Evolutionary conservation across 2,329 filamentous ascomycete genomes (phyloP).

Genomic region (Sclerotinia subarctica): DNA sequence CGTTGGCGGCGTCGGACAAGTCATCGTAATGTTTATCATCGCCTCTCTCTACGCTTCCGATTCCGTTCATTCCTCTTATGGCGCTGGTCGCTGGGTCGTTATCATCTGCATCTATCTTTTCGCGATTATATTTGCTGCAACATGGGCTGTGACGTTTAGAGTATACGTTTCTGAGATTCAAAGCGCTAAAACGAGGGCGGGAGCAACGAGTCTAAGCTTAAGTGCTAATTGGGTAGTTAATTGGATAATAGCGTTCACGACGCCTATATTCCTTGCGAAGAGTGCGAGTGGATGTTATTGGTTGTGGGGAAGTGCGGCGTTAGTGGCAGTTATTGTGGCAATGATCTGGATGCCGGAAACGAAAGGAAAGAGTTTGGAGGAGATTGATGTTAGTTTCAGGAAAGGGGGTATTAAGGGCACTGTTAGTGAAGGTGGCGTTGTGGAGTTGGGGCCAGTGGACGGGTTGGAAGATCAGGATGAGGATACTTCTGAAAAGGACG

Average conservation of each 20-base stretch:
- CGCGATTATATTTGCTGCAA: constrained; percentile 45
- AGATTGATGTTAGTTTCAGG: constrained; percentile 30
- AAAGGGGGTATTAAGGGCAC: constrained; percentile 5
- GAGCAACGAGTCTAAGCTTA: constrained; percentile 51
- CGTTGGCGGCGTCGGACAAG: constrained; percentile 50
- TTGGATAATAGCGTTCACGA: constrained; percentile 39
- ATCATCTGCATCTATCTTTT: constrained; percentile 51
- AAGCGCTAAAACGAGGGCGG: constrained; percentile 51
- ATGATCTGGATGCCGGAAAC: constrained; percentile 37
- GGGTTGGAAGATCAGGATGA: not conserved
- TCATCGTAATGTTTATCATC: constrained; percentile 52
- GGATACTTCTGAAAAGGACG: not conserved
- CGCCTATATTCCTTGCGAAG: constrained; percentile 35
- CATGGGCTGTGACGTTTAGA: constrained; percentile 55
- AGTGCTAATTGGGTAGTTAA: constrained; percentile 44
- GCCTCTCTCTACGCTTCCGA: constrained; percentile 51
- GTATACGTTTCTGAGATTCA: constrained; percentile 60
- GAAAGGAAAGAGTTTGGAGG: constrained; percentile 29
- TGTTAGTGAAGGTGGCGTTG: not conserved
- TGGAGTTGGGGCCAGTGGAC: not conserved
- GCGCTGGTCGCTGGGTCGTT: constrained; percentile 49
- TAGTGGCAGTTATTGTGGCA: constrained; percentile 26
- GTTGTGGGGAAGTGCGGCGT: constrained; percentile 42
- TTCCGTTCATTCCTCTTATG: constrained; percentile 42
- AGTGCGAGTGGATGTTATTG: constrained; percentile 34